Percentiles rank a stretch among this genome's conserved stretches.
phyloP scores from a whole-genome alignment of 2,329 filamentous ascomycete genomes.

The Fusarium camptoceras region DNA sequence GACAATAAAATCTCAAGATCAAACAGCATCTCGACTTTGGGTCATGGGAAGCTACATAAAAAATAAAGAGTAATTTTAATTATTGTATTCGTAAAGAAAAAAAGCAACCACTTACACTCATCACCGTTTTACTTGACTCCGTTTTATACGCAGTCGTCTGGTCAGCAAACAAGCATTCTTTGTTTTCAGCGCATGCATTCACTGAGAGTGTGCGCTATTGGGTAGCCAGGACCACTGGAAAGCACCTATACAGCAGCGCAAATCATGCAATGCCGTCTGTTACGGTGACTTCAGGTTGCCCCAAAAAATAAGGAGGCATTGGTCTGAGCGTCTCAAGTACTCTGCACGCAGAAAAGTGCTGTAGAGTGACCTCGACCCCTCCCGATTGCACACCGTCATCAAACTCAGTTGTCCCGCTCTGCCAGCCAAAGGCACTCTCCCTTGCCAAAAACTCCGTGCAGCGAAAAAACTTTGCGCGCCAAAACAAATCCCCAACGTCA shows the following conservation, averaged over 20 bases:
- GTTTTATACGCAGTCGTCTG: conserved; percentile 24
- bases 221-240: conserved; percentile 4
- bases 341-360: conserved; percentile 30
- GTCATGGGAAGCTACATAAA: too few relatives aligned
- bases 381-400: conserved; percentile 44
- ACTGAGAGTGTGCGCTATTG: conserved; percentile 1
- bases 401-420: conserved; percentile 31
- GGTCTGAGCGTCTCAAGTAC: conserved; percentile 50
- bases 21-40: background rate
- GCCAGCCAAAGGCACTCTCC: conserved; percentile 36
- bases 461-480: conserved; percentile 66
- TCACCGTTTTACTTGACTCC: background rate
- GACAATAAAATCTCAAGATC: background rate
- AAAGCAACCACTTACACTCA: background rate
- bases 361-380: conserved; percentile 45
- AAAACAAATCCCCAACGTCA: conserved; percentile 68
- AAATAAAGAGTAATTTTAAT: background rate
- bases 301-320: conserved; percentile 49
- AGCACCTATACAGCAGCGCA: background rate
- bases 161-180: conserved; percentile 16
- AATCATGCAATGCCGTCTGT: background rate
- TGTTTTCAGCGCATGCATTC: background rate
- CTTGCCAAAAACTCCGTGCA: conserved; percentile 50
- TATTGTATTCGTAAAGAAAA: background rate
- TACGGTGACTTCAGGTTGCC: conserved; percentile 7